Conservation (phyloP, 176 grass and related monocot genomes). For the Guadua angustifolia region DNA sequence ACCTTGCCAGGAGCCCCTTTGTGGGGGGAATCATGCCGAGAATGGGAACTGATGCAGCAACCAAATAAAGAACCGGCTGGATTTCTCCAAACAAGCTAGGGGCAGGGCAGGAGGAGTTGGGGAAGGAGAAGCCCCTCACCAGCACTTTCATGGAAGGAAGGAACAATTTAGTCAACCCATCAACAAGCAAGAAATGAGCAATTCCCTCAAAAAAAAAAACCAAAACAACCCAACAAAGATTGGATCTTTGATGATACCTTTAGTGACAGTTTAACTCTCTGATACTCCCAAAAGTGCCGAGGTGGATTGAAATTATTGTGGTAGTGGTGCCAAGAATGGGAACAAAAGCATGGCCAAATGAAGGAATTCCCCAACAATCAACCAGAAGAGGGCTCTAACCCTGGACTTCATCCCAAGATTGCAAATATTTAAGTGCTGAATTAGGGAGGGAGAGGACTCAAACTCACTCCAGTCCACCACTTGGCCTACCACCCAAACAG, state of each 20-base stretch:
- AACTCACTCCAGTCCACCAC: conserved; percentile 25
- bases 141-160: conserved; percentile 10
- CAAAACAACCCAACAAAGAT: conserved; percentile 22
- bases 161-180: not conserved
- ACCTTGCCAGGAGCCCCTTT: not conserved
- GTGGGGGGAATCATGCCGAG: conserved; percentile 45
- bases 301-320: not conserved
- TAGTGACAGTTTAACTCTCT: not conserved
- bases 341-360: not conserved
- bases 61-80: conserved; percentile 33
- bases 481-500: conserved; percentile 16
- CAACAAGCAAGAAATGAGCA: not conserved
- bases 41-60: conserved; percentile 27
- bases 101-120: not conserved
- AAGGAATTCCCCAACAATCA: not conserved
- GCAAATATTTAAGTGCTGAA: not conserved
- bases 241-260: conserved; percentile 29
- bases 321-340: conserved; percentile 1
- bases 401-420: not conserved
- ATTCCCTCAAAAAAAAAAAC: not conserved
- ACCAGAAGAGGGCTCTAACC: not conserved
- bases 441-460: not conserved
- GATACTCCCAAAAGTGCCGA: not conserved
- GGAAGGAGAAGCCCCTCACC: not conserved
- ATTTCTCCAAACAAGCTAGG: conserved; percentile 27